Percentiles rank a stretch among this genome's conserved stretches.
phyloP scores from a whole-genome alignment of 768 basidiomycete species.

The Collybia sp. region DNA sequence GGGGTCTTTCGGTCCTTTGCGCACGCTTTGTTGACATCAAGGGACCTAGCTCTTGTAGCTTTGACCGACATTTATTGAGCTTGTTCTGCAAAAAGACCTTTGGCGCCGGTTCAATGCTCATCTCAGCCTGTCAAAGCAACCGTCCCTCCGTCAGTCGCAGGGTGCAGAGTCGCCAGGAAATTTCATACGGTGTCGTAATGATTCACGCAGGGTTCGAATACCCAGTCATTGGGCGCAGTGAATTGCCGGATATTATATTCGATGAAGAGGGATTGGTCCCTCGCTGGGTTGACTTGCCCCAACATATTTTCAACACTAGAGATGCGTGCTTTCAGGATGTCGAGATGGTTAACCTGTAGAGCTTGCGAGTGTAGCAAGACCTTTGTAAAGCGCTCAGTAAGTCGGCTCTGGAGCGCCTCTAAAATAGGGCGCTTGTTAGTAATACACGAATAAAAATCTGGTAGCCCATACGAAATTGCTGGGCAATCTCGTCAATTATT shows the following conservation, averaged over 20 bases:
- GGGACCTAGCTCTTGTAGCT: slow-evolving; percentile 59
- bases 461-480: slow-evolving; percentile 63
- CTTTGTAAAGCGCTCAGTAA: slow-evolving; percentile 49
- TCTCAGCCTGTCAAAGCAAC: slow-evolving; percentile 40
- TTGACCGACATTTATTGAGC: slow-evolving; percentile 51
- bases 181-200: slow-evolving; percentile 74
- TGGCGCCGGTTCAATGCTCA: slow-evolving; percentile 64
- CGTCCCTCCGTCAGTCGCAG: slow-evolving; percentile 1
- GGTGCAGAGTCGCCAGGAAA: not conserved
- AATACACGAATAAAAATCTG: not conserved
- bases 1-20: slow-evolving; percentile 13
- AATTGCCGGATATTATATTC: slow-evolving; percentile 69
- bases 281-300: slow-evolving; percentile 43
- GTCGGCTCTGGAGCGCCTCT: slow-evolving; percentile 70
- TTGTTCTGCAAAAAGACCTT: slow-evolving; percentile 83
- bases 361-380: slow-evolving; percentile 57
- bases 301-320: slow-evolving; percentile 42
- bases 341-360: slow-evolving; percentile 55
- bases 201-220: slow-evolving; percentile 67
- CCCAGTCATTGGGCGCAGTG: slow-evolving; percentile 58
- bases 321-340: slow-evolving; percentile 49
- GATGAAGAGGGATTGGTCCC: slow-evolving; percentile 71
- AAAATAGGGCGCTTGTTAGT: slow-evolving; percentile 1
- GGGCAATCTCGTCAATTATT: slow-evolving; percentile 5
- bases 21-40: slow-evolving; percentile 59